Conservation (phyloP, 2,329 filamentous ascomycete genomes). For the Penicillium digitatum region DNA sequence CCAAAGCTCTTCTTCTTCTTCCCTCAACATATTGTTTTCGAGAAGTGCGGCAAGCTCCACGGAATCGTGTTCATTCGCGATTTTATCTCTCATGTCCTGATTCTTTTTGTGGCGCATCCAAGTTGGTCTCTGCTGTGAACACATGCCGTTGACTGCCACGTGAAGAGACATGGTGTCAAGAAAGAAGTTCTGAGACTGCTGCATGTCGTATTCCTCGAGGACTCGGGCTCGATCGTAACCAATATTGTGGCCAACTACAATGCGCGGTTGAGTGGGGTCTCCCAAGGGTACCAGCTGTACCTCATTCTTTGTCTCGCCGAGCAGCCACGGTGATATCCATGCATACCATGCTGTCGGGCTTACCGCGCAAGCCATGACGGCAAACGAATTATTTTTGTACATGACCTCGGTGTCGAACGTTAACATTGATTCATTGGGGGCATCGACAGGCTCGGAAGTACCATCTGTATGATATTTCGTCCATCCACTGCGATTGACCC, state of each 20-base stretch:
- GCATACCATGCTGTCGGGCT: constrained; percentile 92
- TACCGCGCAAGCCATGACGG: constrained; percentile 93
- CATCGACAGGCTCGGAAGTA: constrained; percentile 64
- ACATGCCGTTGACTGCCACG: constrained; percentile 98
- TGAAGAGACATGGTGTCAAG: constrained; percentile 98
- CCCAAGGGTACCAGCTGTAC: constrained; percentile 84
- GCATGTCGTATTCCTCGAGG: constrained; percentile 79
- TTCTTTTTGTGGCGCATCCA: constrained; percentile 98
- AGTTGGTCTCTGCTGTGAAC: constrained; percentile 87
- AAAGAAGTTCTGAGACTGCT: constrained; percentile 80
- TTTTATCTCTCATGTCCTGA: constrained; percentile 74
- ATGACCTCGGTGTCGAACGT: constrained; percentile 96
- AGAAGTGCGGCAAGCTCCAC: constrained; percentile 68
- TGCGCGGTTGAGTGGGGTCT: constrained; percentile 65
- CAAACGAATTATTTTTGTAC: constrained; percentile 88
- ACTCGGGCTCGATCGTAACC: constrained; percentile 90
- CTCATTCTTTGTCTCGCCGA: constrained; percentile 73
- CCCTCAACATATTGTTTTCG: constrained; percentile 60
- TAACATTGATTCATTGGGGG: constrained; percentile 74
- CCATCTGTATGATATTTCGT: constrained; percentile 84
- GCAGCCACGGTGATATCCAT: constrained; percentile 92
- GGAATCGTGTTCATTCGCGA: constrained; percentile 67
- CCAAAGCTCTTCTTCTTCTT: constrained; percentile 94
- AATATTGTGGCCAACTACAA: constrained; percentile 91
- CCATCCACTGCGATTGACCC: constrained; percentile 81